Conservation (phyloP, 768 basidiomycete species). For the Xanthoconium stramineum region DNA sequence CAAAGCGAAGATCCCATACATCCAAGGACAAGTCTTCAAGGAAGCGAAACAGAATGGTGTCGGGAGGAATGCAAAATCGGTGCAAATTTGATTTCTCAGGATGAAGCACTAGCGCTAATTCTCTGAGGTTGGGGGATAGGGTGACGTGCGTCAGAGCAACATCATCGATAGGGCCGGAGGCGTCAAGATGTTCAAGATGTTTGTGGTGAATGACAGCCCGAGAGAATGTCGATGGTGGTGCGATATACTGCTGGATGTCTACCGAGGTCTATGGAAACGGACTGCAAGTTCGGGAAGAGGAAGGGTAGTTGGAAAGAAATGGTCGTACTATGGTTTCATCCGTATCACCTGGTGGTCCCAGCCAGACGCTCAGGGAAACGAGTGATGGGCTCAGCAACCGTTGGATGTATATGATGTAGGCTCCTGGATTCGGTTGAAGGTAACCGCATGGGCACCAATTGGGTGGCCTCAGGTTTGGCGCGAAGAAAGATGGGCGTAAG, state of each 20-base stretch:
- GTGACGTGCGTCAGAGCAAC: background rate
- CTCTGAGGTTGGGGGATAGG: background rate
- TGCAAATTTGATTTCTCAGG: background rate
- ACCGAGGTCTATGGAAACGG: background rate
- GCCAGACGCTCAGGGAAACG: too few species aligned
- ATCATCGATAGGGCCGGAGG: background rate
- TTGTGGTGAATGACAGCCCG: background rate
- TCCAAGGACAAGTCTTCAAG: background rate
- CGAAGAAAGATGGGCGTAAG: background rate
- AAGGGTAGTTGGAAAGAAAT: background rate
- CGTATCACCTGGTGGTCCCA: too few species aligned
- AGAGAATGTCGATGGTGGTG: background rate
- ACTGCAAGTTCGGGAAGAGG: background rate
- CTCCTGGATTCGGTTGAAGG: background rate
- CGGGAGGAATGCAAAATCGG: background rate
- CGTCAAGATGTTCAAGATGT: background rate
- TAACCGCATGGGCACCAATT: background rate
- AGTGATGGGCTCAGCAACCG: background rate
- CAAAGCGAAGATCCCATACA: background rate
- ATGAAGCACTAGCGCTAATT: background rate
- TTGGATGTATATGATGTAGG: background rate
- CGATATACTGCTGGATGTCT: too few species aligned
- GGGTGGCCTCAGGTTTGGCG: conserved; percentile 4
- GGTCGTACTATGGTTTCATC: background rate
- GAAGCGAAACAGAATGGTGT: background rate